These are phyloP conservation scores for Cyamopsis tetragonoloba DNA, from an alignment of 306 rosid genomes.

Conservation along the genomic window DNA sequence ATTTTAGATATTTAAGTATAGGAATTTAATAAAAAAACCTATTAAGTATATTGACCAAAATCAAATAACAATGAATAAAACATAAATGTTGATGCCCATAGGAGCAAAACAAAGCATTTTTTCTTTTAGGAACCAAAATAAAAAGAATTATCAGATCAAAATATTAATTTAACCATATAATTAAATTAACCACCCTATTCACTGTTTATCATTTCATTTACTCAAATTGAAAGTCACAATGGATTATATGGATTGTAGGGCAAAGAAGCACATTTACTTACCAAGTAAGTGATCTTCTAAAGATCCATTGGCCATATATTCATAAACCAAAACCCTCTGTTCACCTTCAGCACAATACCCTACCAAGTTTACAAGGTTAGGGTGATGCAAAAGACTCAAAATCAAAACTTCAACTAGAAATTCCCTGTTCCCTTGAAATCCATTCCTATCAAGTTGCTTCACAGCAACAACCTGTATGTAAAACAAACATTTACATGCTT, in stretches of 20 bases:
- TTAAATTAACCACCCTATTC: neutral
- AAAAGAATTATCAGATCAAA: too few species aligned
- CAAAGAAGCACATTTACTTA: conserved; percentile 18
- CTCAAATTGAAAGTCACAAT: neutral
- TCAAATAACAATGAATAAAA: too few species aligned
- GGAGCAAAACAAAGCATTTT: too few species aligned
- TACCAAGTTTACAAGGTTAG: conserved; percentile 78
- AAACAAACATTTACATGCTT: neutral
- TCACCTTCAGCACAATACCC: conserved; percentile 94
- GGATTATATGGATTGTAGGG: neutral
- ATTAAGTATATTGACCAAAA: too few species aligned
- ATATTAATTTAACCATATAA: too few species aligned
- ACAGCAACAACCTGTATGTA: conserved; percentile 66
- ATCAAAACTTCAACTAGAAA: conserved; percentile 91
- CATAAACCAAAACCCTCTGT: conserved; percentile 84
- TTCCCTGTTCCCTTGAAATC: conserved; percentile 93
- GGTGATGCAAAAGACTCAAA: conserved; percentile 80
- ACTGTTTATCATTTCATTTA: neutral
- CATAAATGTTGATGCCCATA: too few species aligned
- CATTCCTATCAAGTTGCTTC: conserved; percentile 93
- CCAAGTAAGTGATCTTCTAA: conserved; percentile 90
- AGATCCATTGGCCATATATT: conserved; percentile 74
- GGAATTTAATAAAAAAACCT: too few species aligned
- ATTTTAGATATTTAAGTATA: too few species aligned
- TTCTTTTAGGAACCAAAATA: too few species aligned